A percentile compares a stretch with the other conserved stretches of the same genome.
phyloP scores from a whole-genome alignment of 1,139 yeast genomes.

The Zygosaccharomyces sapae region DNA sequence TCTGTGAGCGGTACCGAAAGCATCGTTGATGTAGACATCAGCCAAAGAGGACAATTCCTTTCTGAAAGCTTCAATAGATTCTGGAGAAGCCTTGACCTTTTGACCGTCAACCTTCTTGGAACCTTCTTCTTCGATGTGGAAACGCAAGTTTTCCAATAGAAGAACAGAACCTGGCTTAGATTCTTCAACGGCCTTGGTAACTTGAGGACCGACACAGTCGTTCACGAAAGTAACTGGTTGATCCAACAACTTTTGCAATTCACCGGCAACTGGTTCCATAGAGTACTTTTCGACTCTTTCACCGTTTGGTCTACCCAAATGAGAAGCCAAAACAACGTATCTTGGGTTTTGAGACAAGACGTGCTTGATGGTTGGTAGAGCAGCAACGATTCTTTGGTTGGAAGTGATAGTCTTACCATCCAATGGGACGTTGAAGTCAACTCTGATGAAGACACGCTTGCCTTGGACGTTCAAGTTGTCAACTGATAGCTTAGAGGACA shows the following conservation, averaged over 20 bases:
- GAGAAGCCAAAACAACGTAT: constrained; percentile 87
- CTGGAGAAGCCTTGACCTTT: constrained; percentile 85
- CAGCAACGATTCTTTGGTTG: constrained; percentile 98
- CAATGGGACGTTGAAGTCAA: constrained; percentile 95
- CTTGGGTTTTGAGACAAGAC: constrained; percentile 87
- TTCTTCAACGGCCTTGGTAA: constrained; percentile 66
- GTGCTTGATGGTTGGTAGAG: constrained; percentile 91
- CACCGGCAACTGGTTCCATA: constrained; percentile 84
- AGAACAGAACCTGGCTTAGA: constrained; percentile 64
- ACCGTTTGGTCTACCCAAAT: constrained; percentile 97
- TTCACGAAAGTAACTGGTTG: constrained; percentile 68
- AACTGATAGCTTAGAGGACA: constrained; percentile 86
- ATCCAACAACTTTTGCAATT: constrained; percentile 69
- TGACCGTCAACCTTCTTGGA: constrained; percentile 84
- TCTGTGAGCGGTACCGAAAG: constrained; percentile 98
- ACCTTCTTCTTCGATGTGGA: constrained; percentile 95
- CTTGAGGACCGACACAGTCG: constrained; percentile 88
- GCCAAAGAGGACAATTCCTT: constrained; percentile 80
- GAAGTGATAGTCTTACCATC: constrained; percentile 95
- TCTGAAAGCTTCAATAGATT: constrained; percentile 81
- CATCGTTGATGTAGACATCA: constrained; percentile 94
- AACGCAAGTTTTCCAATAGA: constrained; percentile 91
- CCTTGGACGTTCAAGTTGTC: constrained; percentile 79
- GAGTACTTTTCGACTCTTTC: constrained; percentile 78
- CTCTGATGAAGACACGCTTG: constrained; percentile 94